These are phyloP conservation scores for Naganishia liquefaciens DNA, from an alignment of 1,284 basidiomycete species.

Conservation along the genomic window DNA sequence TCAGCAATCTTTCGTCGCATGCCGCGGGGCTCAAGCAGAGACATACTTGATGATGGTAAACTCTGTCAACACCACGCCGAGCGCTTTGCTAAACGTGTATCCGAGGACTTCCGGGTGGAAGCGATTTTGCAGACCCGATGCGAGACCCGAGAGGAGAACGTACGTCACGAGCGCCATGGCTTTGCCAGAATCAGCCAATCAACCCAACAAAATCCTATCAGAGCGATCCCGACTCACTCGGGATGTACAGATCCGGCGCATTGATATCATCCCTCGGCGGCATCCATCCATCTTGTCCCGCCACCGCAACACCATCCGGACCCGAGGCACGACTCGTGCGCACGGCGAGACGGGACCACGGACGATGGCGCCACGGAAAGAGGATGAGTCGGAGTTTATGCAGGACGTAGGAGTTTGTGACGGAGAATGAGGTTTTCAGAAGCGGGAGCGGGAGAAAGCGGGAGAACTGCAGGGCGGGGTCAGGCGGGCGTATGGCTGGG, in stretches of 20 bases:
- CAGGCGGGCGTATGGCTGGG: not conserved
- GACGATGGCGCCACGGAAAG: conserved; percentile 91
- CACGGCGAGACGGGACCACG: conserved; percentile 69
- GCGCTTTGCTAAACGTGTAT: conserved; percentile 76
- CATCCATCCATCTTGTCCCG: conserved; percentile 68
- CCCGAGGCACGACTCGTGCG: conserved; percentile 46
- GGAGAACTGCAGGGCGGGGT: conserved; percentile 63
- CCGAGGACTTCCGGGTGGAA: conserved; percentile 93
- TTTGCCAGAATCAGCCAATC: conserved; percentile 46
- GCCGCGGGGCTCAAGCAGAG: not conserved
- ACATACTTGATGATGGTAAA: conserved; percentile 75
- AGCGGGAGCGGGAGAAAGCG: conserved; percentile 70
- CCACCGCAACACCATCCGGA: not conserved
- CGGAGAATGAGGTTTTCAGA: conserved; percentile 93
- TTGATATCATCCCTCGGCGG: conserved; percentile 93
- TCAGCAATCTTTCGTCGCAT: not conserved
- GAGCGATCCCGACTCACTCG: conserved; percentile 62
- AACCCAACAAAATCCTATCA: not conserved
- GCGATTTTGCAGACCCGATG: conserved; percentile 76
- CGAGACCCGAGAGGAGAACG: conserved; percentile 80
- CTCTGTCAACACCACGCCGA: conserved; percentile 78
- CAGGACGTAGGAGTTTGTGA: conserved; percentile 94
- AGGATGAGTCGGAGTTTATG: conserved; percentile 85
- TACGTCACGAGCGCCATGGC: conserved; percentile 97
- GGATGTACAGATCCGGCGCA: conserved; percentile 94